Base-by-base conservation (phyloP, 2,329 filamentous ascomycete species). In the Phialophora expanda region DNA sequence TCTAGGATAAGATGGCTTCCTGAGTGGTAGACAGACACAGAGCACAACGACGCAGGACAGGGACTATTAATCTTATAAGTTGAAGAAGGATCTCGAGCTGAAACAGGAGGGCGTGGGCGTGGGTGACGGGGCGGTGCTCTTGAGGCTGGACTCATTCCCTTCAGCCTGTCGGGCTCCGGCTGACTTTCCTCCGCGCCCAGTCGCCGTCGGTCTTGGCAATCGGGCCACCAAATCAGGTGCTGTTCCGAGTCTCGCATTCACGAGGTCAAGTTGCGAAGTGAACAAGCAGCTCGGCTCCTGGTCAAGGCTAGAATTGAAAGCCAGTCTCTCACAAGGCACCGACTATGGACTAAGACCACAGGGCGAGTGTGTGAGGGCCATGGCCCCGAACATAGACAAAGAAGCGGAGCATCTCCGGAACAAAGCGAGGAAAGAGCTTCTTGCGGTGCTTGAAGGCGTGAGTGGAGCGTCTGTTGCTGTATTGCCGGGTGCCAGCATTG, bases 371-470 rank as follows among this genome's bases (percentile, higher is more conserved):
- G 55, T 30, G 55, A 34, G 66, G 56, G 46, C 44, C 58, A 82
- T 82, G 80, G 77, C 79, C 71, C 79, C 79, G 69, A 74, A 78
- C 73, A 73, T 77, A 56, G 77, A 76, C 68, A 76, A 77, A 70
- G 79, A 83, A 75, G 78, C 80, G 32, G 80, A 83, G 68, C 75
- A 81, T 72, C 75, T 81, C 67, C 78, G 75, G 70, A 80, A 82
- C 61, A 81, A 81, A 80, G 91, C 93, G 71, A 90, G 93, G 68
- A 93, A 93, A 78, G 92, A 97, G 77, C 84, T 99, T 71, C 85
- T 99, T 72, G 89, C 90, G 79, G 88, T 98, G 73, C 89, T 99
- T 68, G 94, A 98, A 86, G 90, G 91, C 79, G 95, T 99, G 90
- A 87, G 93, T 91, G 56, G 61, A 58, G 5, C 22, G 44, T 34